Evolutionary conservation across 495 filamentous ascomycete genomes (phyloP).

Genomic region (Opeltia flavorubescens): DNA sequence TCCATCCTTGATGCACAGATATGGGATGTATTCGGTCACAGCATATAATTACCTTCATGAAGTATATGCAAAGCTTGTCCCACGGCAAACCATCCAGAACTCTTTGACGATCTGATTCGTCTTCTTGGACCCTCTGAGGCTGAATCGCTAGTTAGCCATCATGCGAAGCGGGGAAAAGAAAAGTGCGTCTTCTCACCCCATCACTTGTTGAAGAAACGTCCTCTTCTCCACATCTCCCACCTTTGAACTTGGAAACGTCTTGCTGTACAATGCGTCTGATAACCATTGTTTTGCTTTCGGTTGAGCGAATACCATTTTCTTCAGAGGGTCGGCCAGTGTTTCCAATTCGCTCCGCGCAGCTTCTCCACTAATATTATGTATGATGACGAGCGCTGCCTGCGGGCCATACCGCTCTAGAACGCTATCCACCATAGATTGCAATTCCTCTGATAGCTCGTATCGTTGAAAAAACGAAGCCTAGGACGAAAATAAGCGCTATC

Average conservation of each 20-base stretch:
- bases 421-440: constrained; percentile 33
- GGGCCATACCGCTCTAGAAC: constrained; percentile 47
- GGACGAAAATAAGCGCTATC: constrained; percentile 6
- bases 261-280: constrained; percentile 35
- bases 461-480: constrained; percentile 12
- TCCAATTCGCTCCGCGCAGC: constrained; percentile 68
- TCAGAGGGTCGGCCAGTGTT: constrained; percentile 59
- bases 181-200: constrained; percentile 40
- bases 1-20: too few relatives aligned
- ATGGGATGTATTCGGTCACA: too few relatives aligned
- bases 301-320: constrained; percentile 56
- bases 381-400: constrained; percentile 40
- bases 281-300: constrained; percentile 48
- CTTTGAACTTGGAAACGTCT: constrained; percentile 45
- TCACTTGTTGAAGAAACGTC: constrained; percentile 43
- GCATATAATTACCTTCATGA: too few relatives aligned
- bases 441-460: constrained; percentile 20
- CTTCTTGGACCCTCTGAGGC: constrained; percentile 42
- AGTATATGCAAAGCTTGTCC: constrained; percentile 51
- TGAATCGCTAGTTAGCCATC: constrained; percentile 20
- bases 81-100: constrained; percentile 59
- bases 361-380: constrained; percentile 58
- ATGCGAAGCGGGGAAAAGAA: constrained; percentile 11
- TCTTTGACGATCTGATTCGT: constrained; percentile 48
- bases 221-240: constrained; percentile 47